Conservation (phyloP, 345 rosid species). For the Populus euphratica region DNA sequence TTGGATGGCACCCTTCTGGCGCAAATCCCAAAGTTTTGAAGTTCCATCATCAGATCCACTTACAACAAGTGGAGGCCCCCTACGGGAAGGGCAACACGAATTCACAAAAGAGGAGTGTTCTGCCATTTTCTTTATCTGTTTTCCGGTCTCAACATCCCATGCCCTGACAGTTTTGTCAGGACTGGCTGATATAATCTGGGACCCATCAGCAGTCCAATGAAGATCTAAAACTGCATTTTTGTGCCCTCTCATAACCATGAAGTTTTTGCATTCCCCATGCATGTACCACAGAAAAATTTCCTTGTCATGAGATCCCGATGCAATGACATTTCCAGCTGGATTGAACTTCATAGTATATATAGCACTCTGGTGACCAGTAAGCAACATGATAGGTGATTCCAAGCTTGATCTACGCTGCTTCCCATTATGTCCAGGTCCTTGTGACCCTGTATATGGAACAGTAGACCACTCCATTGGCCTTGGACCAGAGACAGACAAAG, state of each 20-base stretch:
- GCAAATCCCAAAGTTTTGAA: conserved; percentile 97
- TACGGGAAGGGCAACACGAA: conserved; percentile 82
- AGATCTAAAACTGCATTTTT: conserved; percentile 91
- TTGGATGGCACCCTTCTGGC: conserved; percentile 98
- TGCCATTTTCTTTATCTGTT: conserved; percentile 95
- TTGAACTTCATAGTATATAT: conserved; percentile 89
- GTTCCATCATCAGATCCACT: conserved; percentile 98
- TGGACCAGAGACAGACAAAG: conserved; percentile 58
- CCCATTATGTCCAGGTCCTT: conserved; percentile 52
- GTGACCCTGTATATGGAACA: conserved; percentile 49
- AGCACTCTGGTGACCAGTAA: conserved; percentile 82
- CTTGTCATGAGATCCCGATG: conserved; percentile 93
- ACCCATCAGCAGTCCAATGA: conserved; percentile 91
- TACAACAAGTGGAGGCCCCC: conserved; percentile 88
- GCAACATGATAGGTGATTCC: conserved; percentile 90
- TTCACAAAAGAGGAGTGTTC: conserved; percentile 91
- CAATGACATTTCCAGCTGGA: conserved; percentile 74
- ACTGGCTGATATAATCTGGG: conserved; percentile 84
- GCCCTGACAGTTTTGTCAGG: conserved; percentile 90
- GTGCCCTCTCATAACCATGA: conserved; percentile 93
- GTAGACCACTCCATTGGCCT: conserved; percentile 94
- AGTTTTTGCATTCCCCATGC: conserved; percentile 92
- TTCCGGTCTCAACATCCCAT: conserved; percentile 92
- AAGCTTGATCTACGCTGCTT: conserved; percentile 74
- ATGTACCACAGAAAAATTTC: conserved; percentile 90